Base-by-base conservation (phyloP, 179 eudicot species). In the Carnegiea gigantea region DNA sequence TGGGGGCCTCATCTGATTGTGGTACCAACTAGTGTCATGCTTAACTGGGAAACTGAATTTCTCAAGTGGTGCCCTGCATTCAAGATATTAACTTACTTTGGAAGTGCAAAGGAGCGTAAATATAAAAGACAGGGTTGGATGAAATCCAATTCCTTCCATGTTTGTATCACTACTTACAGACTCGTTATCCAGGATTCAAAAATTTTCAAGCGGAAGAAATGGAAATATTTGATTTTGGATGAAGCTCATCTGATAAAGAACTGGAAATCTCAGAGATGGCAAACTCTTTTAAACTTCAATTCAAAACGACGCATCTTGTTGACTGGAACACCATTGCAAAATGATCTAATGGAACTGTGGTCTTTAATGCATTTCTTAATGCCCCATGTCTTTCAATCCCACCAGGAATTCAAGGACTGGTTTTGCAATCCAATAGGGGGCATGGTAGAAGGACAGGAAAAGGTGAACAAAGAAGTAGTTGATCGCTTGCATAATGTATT, bases 181-280 rank as follows among this genome's bases (percentile, higher is more conserved):
- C 97, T 97, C 73, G 99, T 97, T 81, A 97, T 97, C 73, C 99
- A 97, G 88, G 99, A 97, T 87, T 89, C 98, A 70, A 97, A 97
- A 89, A 86, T 91, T 78, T 97, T 97, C 87, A 97, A 95, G 91
- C 88, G 99, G 81, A 97, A 97, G 89, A 97, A 97, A 84, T 97
- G 99, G 99, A 97, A 97, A 84, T 97, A 97, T 86, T 84, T 97
- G 87, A 97, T 97, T 82, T 89, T 97, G 88, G 99, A 97, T 83
- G 99, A 97, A 89, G 99, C 99, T 82, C 99, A 97, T 92, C 91
- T 97, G 68, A 95, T 97, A 82, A 97, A 97, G 86, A 97, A 97
- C 88, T 97, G 99, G 99, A 97, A 97, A 87, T 97, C 99, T n/a
- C 99, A 95, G 87, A 89, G 99, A 85, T 95, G 99, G 99, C 99